These are phyloP conservation scores for Chlamydomonas sphaeroides DNA, from an alignment of 139 green algal species.

Conservation along the genomic window DNA sequence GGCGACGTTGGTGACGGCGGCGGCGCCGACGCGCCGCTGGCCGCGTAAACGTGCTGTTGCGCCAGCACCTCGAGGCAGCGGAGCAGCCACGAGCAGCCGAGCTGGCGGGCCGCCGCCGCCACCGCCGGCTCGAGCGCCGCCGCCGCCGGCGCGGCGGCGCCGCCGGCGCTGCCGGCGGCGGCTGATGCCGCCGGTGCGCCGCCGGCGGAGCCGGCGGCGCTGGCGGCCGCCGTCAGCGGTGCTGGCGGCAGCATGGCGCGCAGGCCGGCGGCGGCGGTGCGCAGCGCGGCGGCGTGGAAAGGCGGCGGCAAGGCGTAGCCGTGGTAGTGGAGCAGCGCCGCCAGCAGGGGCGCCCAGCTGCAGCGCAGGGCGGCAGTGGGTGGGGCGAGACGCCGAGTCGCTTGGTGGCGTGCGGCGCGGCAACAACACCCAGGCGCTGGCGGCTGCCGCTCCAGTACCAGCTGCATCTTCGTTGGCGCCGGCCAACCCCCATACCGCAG, in stretches of 20 bases:
- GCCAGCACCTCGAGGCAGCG: slow-evolving; percentile 16
- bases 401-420: not conserved
- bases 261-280: not conserved
- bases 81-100: not conserved
- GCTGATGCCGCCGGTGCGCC: not conserved
- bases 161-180: not conserved
- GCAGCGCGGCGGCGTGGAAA: not conserved
- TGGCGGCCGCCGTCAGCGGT: not conserved
- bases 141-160: not conserved
- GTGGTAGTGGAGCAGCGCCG: slow-evolving; percentile 16
- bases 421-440: not conserved
- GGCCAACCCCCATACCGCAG: too few species aligned
- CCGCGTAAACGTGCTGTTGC: slow-evolving; percentile 33
- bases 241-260: not conserved
- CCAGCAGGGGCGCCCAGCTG: slow-evolving; percentile 23
- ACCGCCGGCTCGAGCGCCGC: not conserved
- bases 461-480: not conserved
- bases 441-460: not conserved
- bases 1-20: not conserved
- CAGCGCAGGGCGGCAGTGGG: not conserved
- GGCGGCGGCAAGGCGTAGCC: slow-evolving; percentile 13
- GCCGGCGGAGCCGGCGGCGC: not conserved
- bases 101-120: not conserved
- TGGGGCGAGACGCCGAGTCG: not conserved
- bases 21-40: not conserved